A percentile compares a stretch with the other conserved stretches of the same genome.
Evolutionary conservation across 129 eudicot genomes (phyloP).

Genomic region (Rutidosis leptorrhynchoides): DNA sequence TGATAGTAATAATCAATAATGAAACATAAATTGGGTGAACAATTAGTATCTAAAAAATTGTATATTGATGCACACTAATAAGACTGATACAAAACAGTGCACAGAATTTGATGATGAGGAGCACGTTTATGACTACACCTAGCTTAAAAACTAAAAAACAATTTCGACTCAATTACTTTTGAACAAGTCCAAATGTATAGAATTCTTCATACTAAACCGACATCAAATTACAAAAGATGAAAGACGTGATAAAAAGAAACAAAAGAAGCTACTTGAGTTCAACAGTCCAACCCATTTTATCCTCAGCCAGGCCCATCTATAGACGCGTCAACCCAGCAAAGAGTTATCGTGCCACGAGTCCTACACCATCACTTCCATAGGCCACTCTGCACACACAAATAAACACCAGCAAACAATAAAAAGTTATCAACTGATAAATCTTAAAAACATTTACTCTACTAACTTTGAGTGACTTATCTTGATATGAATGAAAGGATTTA

Average conservation of each 20-base stretch:
- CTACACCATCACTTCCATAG: slow-evolving; percentile 62
- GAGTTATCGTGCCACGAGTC: slow-evolving; percentile 63
- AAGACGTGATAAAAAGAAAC: not conserved
- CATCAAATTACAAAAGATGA: slow-evolving; percentile 21
- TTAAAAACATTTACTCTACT: not conserved
- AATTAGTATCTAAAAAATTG: too few relatives aligned
- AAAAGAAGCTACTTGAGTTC: slow-evolving; percentile 53
- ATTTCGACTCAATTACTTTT: not conserved
- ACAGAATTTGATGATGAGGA: too few relatives aligned
- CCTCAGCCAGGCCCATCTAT: slow-evolving; percentile 78
- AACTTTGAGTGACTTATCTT: not conserved
- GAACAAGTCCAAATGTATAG: not conserved
- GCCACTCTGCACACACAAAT: slow-evolving; percentile 47
- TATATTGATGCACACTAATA: too few relatives aligned
- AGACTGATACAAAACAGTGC: too few relatives aligned
- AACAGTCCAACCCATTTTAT: slow-evolving; percentile 68
- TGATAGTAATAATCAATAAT: too few relatives aligned
- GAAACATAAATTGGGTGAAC: too few relatives aligned
- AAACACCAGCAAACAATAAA: not conserved
- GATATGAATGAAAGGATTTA: slow-evolving; percentile 7
- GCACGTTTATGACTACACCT: too few relatives aligned
- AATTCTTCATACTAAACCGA: not conserved
- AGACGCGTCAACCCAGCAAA: slow-evolving; percentile 66
- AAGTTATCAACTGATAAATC: not conserved
- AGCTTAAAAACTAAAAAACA: not conserved